Conservation (phyloP, 164 flowering plant genomes). For the Tetracentron sinense region DNA sequence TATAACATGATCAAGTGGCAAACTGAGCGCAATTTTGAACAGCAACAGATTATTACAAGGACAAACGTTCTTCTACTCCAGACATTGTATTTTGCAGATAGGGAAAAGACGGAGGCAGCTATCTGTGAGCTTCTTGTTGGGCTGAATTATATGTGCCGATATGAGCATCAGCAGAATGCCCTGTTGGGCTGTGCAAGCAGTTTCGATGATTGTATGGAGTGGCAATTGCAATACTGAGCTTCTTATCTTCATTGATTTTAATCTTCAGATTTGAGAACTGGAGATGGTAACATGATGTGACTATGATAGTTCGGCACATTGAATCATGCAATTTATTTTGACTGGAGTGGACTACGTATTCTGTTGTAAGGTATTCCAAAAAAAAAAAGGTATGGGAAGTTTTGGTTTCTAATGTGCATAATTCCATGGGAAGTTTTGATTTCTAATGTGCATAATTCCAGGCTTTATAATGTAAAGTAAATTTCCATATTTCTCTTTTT, state of each 20-base stretch:
- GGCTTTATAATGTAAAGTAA: constrained; percentile 3
- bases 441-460: too few species aligned
- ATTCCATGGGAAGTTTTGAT: too few species aligned
- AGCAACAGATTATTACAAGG: not conserved
- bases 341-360: constrained; percentile 18
- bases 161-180: constrained; percentile 80
- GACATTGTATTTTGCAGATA: not conserved
- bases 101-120: not conserved
- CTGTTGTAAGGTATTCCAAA: too few species aligned
- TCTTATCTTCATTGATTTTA: constrained; percentile 22
- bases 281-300: constrained; percentile 14
- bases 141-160: not conserved
- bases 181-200: constrained; percentile 91
- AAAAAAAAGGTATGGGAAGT: constrained; percentile 32
- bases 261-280: not conserved
- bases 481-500: not conserved
- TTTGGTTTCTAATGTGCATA: constrained; percentile 27
- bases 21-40: not conserved
- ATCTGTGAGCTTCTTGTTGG: constrained; percentile 6
- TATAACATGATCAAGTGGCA: constrained; percentile 11
- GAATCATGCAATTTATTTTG: constrained; percentile 6
- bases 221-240: constrained; percentile 57
- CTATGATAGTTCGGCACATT: constrained; percentile 22
- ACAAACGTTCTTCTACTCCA: constrained; percentile 1
- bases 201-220: constrained; percentile 76